phyloP scores from a whole-genome alignment of 2,329 filamentous ascomycete species.

The Alternaria solani region DNA sequence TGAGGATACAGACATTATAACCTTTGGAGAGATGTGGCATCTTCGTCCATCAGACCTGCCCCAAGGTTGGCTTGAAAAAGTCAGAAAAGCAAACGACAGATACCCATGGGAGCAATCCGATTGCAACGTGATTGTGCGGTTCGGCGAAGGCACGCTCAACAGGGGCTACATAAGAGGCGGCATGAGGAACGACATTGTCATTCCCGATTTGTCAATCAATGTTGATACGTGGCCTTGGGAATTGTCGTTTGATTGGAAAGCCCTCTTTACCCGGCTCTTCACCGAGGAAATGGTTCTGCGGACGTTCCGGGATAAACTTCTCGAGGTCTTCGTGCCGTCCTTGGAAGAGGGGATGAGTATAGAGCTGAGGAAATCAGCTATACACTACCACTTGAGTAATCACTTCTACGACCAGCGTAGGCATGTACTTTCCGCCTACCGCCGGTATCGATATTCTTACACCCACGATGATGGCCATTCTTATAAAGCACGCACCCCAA shows the following conservation, averaged over 20 bases:
- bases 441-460: neutral
- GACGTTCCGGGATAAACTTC: neutral
- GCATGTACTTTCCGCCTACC: neutral
- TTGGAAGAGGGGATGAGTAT: neutral
- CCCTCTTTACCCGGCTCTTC: conserved; percentile 7
- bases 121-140: neutral
- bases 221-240: neutral
- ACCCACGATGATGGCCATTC: neutral
- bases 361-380: neutral
- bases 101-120: neutral
- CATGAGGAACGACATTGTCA: conserved; percentile 6
- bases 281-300: conserved; percentile 7
- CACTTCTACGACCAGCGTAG: neutral
- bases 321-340: neutral
- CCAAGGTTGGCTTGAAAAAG: neutral
- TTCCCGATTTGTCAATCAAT: neutral
- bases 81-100: neutral
- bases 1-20: neutral
- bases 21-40: neutral
- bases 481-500: neutral
- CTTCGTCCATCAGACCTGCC: neutral
- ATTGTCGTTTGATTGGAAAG: conserved; percentile 13
- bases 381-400: neutral
- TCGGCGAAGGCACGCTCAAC: neutral
- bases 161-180: conserved; percentile 6